Evolutionary conservation across 2,329 filamentous ascomycete genomes (phyloP).

Genomic region (Scytalidium lignicola): DNA sequence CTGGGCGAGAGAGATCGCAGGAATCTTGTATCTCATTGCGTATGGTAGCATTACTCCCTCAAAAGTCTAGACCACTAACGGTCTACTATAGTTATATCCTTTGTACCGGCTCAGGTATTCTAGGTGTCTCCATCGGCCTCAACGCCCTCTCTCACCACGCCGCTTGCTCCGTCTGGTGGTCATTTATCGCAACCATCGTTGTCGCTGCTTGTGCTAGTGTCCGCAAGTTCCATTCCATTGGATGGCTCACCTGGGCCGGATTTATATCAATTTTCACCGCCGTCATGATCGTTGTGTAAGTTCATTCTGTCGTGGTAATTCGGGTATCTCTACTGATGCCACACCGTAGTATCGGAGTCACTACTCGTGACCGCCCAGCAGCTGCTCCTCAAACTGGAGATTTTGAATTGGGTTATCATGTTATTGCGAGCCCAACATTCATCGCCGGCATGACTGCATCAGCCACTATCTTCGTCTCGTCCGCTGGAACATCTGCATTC

Average conservation of each 20-base stretch:
- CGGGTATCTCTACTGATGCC: neutral
- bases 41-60: neutral
- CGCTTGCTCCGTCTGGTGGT: slow-evolving; percentile 52
- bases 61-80: neutral
- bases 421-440: slow-evolving; percentile 50
- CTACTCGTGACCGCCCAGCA: slow-evolving; percentile 49
- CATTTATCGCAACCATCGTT: slow-evolving; percentile 44
- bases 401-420: slow-evolving; percentile 54
- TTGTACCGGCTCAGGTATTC: slow-evolving; percentile 48
- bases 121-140: slow-evolving; percentile 51
- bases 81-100: slow-evolving; percentile 38
- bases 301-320: neutral
- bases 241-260: slow-evolving; percentile 55
- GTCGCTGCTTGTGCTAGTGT: slow-evolving; percentile 45
- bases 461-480: slow-evolving; percentile 53
- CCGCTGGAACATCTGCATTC: slow-evolving; percentile 52
- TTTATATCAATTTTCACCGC: slow-evolving; percentile 53
- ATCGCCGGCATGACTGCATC: slow-evolving; percentile 51
- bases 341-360: slow-evolving; percentile 42
- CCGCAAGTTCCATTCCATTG: slow-evolving; percentile 53
- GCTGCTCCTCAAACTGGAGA: slow-evolving; percentile 52
- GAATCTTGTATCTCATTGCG: slow-evolving; percentile 49
- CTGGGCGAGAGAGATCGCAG: slow-evolving; percentile 45
- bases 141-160: slow-evolving; percentile 54
- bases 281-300: slow-evolving; percentile 40